Conservation (phyloP, 208 protist genomes). For the Endotrypanum monterogeii region DNA sequence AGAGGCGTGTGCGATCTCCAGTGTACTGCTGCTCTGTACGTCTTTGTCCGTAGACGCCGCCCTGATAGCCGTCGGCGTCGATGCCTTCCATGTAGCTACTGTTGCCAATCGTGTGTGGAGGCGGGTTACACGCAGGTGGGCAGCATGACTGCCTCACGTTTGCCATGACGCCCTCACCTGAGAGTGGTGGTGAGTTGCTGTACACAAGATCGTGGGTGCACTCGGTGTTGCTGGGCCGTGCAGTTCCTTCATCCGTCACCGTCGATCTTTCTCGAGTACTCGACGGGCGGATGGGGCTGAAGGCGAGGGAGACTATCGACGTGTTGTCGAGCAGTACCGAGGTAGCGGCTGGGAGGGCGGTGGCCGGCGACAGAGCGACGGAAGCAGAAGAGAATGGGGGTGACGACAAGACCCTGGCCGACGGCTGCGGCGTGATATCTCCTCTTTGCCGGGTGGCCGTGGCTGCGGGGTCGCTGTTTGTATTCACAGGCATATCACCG, state of each 20-base stretch:
- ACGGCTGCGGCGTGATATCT: not conserved
- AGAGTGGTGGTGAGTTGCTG: not conserved
- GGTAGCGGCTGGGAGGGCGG: not conserved
- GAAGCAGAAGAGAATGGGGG: not conserved
- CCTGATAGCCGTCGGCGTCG: not conserved
- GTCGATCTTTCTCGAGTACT: not conserved
- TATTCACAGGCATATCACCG: not conserved
- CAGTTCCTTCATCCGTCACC: not conserved
- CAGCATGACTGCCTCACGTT: not conserved
- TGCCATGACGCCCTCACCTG: not conserved
- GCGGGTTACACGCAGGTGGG: not conserved
- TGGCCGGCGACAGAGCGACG: not conserved
- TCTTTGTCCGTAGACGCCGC: not conserved
- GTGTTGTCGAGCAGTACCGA: slow-evolving; percentile 13
- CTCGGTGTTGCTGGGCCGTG: not conserved
- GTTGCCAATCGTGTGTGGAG: not conserved
- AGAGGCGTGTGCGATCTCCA: not conserved
- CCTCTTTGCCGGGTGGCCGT: not conserved
- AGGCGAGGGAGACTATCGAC: slow-evolving; percentile 10
- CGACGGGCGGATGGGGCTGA: slow-evolving; percentile 25
- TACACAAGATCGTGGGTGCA: not conserved
- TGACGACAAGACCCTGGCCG: not conserved
- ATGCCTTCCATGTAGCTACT: not conserved
- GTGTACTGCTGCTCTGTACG: not conserved
- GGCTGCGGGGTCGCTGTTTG: not conserved